phyloP scores from a whole-genome alignment of 2,329 filamentous ascomycete genomes.

The Aspergillus viridinutans region DNA sequence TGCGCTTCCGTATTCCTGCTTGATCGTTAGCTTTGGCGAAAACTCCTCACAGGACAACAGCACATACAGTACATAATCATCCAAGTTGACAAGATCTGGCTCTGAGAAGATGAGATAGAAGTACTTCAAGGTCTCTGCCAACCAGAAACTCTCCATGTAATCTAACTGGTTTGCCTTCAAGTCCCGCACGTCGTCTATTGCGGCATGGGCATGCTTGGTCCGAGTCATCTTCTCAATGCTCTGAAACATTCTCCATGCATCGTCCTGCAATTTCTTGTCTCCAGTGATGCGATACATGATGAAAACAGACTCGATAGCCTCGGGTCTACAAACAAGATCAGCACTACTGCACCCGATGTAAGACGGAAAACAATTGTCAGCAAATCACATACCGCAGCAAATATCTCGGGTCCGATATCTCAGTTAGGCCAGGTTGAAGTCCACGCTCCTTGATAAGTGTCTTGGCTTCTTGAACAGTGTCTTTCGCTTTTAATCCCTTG shows the following conservation, averaged over 20 bases:
- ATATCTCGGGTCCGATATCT: slow-evolving; percentile 25
- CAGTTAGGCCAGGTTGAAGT: slow-evolving; percentile 26
- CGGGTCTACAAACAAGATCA: slow-evolving; percentile 35
- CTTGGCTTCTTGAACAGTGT: slow-evolving; percentile 16
- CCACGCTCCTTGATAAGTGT: slow-evolving; percentile 15
- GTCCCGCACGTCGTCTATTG: slow-evolving; percentile 40
- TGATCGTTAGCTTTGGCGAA: neutral
- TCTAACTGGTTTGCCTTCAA: slow-evolving; percentile 26
- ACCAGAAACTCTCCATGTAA: slow-evolving; percentile 45
- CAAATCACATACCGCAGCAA: slow-evolving; percentile 24
- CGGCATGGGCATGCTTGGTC: slow-evolving; percentile 43
- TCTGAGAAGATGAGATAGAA: slow-evolving; percentile 44
- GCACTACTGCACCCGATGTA: neutral
- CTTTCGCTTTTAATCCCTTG: slow-evolving; percentile 12
- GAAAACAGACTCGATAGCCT: slow-evolving; percentile 61
- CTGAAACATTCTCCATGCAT: slow-evolving; percentile 49
- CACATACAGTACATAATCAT: slow-evolving; percentile 43
- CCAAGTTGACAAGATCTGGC: slow-evolving; percentile 36
- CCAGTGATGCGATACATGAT: slow-evolving; percentile 58
- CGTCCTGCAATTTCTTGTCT: slow-evolving; percentile 44
- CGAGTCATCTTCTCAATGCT: slow-evolving; percentile 42
- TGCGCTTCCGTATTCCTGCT: slow-evolving; percentile 40
- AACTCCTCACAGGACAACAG: neutral
- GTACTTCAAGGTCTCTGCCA: slow-evolving; percentile 45
- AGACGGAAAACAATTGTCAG: neutral